Base-by-base conservation (phyloP, 2,329 filamentous ascomycete species). In the Penicillium psychrosexuale region DNA sequence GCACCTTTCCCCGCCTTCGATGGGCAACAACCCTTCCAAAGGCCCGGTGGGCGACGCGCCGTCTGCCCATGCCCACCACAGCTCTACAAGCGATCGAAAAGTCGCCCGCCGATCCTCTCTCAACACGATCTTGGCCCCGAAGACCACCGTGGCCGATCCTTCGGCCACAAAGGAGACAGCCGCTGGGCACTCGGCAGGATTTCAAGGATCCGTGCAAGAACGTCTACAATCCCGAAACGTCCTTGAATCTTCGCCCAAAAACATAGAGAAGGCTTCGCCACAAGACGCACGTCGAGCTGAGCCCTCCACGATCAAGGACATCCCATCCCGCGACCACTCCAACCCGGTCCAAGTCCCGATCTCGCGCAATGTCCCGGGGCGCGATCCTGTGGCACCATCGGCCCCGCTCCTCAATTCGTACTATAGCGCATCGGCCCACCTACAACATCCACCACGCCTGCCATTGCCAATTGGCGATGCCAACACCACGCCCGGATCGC, bases 391-490 rank as follows among this genome's bases (percentile, higher is more conserved):
- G 56, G 65, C 68, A 57, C 72, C 76, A 33, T 78, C 77, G 30
- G 77, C 69, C n/a, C 75, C 75, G 38, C 72, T 71, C 67, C 72
- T 64, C 71, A 82, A 73, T 79, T 77, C 75, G 74, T 76, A 75
- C 60, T 76, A 76, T 61, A 72, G 64, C 51, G 65, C 71, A 5
- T 72, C 72, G 13, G 66, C 73, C 49, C 71, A 77, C 64, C 65
- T 77, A 47, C 70, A 79, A 72, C 68, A 77, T n/a, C 93, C 93
- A 43, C 93, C 93, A 47, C 88, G 93, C 57, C 80, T 97, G 66
- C 93, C 93, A 55, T 83, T 97, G 56, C 92, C 93, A 51, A 97
- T 97, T 66, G 91, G 95, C 66, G 90, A 97, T 78, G 91, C 96
- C 71, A 83, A 89, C 13, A 87, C 94, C 65, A 91, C 89, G 1